These are phyloP conservation scores for Echinosophora koreensis DNA, from an alignment of 306 rosid species.

Conservation along the genomic window DNA sequence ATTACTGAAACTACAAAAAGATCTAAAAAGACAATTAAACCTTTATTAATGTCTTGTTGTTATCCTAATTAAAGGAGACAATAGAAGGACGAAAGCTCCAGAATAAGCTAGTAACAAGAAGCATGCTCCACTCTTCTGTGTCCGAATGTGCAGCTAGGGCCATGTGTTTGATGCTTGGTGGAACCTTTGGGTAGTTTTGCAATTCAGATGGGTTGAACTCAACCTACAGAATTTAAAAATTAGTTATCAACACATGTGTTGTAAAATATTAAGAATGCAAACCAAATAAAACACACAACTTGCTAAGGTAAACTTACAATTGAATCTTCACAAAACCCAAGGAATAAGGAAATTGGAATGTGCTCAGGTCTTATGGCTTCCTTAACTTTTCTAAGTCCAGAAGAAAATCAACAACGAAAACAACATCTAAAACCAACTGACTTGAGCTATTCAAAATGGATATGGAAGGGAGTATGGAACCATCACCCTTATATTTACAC, in stretches of 20 bases:
- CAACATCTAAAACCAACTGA: not conserved
- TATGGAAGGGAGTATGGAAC: not conserved
- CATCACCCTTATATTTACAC: not conserved
- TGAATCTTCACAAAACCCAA: not conserved
- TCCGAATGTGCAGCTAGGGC: not conserved
- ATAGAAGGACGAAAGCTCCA: not conserved
- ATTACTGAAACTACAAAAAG: not conserved
- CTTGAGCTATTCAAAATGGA: not conserved
- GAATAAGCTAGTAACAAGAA: not conserved
- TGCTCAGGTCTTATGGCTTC: not conserved
- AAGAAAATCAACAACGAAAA: not conserved
- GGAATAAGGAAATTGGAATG: not conserved
- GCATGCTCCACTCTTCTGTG: not conserved
- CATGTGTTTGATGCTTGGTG: not conserved
- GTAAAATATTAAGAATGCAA: not conserved
- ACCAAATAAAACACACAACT: not conserved
- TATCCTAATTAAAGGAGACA: not conserved
- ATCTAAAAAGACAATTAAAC: not conserved
- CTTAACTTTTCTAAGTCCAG: not conserved
- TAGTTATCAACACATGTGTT: no score
- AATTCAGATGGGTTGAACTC: not conserved
- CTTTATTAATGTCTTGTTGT: not conserved
- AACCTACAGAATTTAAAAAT: not conserved
- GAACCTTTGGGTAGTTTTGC: not conserved
- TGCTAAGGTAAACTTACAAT: not conserved